phyloP scores from a whole-genome alignment of 305 asterid genomes.

The Fraxinus albicans region DNA sequence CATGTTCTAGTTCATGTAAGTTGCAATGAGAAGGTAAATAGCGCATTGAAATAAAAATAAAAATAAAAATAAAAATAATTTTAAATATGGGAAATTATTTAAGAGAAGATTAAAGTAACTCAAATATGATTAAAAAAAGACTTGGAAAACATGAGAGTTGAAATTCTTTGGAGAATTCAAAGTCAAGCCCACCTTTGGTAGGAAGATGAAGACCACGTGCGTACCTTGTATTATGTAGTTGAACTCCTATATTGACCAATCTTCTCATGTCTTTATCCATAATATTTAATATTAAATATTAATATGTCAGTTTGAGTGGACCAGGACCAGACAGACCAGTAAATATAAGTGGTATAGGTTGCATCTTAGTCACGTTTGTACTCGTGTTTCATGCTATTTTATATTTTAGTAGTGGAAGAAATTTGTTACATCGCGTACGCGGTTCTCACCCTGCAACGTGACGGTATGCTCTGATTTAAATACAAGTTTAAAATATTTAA shows the following conservation, averaged over 20 bases:
- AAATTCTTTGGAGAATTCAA: conserved; percentile 40
- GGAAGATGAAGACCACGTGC: conserved; percentile 19
- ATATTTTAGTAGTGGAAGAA: background rate
- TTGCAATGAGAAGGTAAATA: background rate
- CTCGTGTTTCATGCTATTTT: background rate
- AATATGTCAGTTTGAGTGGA: conserved; percentile 7
- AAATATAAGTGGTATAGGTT: background rate
- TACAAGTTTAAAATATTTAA: background rate
- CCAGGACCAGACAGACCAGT: background rate
- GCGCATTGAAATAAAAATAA: background rate
- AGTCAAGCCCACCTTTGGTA: conserved; percentile 70
- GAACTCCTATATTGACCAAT: conserved; percentile 31
- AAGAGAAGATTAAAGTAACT: background rate
- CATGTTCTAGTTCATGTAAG: background rate
- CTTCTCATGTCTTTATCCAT: conserved; percentile 3
- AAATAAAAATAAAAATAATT: background rate
- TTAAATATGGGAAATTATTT: background rate
- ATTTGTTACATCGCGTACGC: background rate
- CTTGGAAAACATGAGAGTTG: conserved; percentile 18
- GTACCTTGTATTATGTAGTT: background rate
- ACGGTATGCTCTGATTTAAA: background rate
- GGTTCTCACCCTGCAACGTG: background rate
- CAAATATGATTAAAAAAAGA: conserved; percentile 6
- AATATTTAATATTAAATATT: background rate
- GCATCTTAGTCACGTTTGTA: conserved; percentile 7